Evolutionary conservation across 2,329 filamentous ascomycete genomes (phyloP), one percentile per base, ranked within the genome.

Genomic region (Dothistroma septosporum): DNA sequence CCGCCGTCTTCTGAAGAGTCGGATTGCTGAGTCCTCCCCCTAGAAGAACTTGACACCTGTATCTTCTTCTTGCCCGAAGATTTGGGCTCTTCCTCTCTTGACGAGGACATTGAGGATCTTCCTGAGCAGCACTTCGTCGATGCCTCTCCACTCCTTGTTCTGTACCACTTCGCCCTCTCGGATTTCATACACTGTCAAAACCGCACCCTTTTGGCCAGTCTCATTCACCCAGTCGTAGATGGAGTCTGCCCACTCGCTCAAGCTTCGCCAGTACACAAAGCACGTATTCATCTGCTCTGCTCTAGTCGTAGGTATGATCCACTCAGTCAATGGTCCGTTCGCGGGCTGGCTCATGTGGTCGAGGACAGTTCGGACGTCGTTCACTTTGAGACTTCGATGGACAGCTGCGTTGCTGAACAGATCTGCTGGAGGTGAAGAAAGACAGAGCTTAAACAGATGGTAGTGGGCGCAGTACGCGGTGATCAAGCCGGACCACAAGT

Each of bases 11-110:
- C 21, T 46, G 28, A 50, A 11, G 11, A 31, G 28, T 14, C 28
- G 35, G 50, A 19, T 48, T 2, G 16, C 31, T 21, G 24, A 53
- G 50, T 35, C 19, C 28, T 11, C 28, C 46, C 33, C 41, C 87
- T 79, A 97, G 74, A 97, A 97, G 79, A 99, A 97, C 79, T 99
- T 99, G 66, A 97, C 91, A 70, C 94, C 94, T 71, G 90, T 86
- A 62, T 90, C 89, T 73, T 93, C 91, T 70, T 93, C 92, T 57
- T 86, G 85, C 35, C 93, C 93, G 78, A 99, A 97, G 28, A 97
- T 86, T 76, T 97, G 93, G 14, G 92, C 93, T 77, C 90, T 96
- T 68, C 92, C 92, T 64, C 88, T 85, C 81, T 95, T 96, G 37
- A 96, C 92, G 53, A 97, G 82, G 54, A 94, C 81, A 62, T 85